Evolutionary conservation across 345 rosid genomes (phyloP).

Genomic region (Lepidium didymum): DNA sequence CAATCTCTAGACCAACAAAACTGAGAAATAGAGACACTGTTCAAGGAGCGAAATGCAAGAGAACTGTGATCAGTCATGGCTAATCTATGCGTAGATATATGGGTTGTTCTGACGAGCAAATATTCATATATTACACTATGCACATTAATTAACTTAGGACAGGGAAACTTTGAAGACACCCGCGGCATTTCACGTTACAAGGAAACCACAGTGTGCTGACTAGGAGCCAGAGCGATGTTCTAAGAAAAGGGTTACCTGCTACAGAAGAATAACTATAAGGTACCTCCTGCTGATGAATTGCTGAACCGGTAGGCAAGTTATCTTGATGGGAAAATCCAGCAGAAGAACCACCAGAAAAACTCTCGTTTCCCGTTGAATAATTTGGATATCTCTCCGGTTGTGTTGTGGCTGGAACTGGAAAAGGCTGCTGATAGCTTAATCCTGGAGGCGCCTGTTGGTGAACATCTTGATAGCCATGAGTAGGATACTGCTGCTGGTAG

Average conservation of each 20-base stretch:
- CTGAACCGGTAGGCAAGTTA: conserved; percentile 41
- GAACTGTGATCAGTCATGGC: neutral
- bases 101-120: neutral
- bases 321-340: conserved; percentile 39
- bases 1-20: conserved; percentile 7
- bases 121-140: neutral
- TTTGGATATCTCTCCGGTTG: conserved; percentile 40
- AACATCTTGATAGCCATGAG: conserved; percentile 50
- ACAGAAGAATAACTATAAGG: conserved; percentile 99
- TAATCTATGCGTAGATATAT: neutral
- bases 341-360: conserved; percentile 38
- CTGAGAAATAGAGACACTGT: neutral
- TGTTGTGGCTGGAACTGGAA: conserved; percentile 41
- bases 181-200: neutral
- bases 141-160: neutral
- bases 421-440: conserved; percentile 59
- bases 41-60: neutral
- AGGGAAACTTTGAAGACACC: neutral
- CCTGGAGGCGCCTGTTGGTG: conserved; percentile 43
- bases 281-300: conserved; percentile 99
- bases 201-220: conserved; percentile 32
- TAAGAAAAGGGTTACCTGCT: conserved; percentile 86
- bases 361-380: conserved; percentile 40
- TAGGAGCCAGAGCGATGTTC: conserved; percentile 46
- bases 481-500: conserved; percentile 51